These are phyloP conservation scores for Penium margaritaceum DNA, from an alignment of 139 green algal species.

Conservation along the genomic window DNA sequence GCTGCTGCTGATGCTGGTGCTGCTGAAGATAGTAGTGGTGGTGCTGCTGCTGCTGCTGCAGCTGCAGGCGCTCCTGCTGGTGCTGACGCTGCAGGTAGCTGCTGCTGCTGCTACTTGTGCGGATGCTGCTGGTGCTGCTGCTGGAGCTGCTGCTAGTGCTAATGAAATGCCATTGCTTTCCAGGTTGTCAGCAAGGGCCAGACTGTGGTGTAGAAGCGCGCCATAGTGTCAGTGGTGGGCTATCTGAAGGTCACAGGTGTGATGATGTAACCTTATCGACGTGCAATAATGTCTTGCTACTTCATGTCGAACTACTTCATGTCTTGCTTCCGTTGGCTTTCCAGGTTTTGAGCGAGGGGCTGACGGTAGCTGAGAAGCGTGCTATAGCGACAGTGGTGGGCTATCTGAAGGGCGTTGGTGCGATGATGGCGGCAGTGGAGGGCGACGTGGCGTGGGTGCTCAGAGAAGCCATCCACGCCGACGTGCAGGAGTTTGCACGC, in stretches of 20 bases:
- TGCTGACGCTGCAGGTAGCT: no score
- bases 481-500: slow-evolving; percentile 28
- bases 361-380: slow-evolving; percentile 1
- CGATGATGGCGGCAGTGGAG: slow-evolving; percentile 19
- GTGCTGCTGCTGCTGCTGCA: not conserved
- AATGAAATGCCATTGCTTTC: no score
- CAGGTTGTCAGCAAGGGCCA: no score
- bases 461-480: slow-evolving; percentile 12
- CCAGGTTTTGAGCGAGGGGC: no score
- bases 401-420: slow-evolving; percentile 10
- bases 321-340: not conserved
- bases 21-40: not conserved
- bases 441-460: slow-evolving; percentile 5
- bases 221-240: no score
- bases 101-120: no score
- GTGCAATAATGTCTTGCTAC: not conserved
- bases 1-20: not conserved
- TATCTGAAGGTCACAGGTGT: no score
- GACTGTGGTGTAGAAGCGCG: no score
- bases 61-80: no score
- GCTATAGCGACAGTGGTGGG: not conserved
- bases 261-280: not conserved
- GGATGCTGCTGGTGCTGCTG: no score
- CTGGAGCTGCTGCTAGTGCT: no score
- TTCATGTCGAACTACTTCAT: not conserved